A percentile compares a stretch with the other conserved stretches of the same genome.
These are phyloP conservation scores for Triticum turgidum DNA, from an alignment of 176 grass and related monocot species.

Conservation along the genomic window DNA sequence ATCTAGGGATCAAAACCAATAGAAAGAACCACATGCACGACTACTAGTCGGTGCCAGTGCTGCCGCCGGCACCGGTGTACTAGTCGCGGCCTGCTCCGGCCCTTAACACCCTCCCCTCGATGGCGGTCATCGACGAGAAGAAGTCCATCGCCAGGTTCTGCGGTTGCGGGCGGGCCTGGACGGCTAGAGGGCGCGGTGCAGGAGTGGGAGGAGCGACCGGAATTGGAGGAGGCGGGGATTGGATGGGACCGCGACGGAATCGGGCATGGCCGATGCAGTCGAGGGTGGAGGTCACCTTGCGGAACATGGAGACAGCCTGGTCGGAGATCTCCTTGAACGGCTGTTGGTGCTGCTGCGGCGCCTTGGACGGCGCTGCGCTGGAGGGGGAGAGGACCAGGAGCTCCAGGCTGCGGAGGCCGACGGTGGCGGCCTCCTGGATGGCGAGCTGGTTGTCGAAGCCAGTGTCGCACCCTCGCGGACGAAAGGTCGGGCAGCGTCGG, in stretches of 20 bases:
- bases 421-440: constrained; percentile 72
- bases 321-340: constrained; percentile 79
- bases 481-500: background rate
- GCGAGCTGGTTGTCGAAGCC: constrained; percentile 50
- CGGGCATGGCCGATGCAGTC: constrained; percentile 91
- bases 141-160: too few species aligned
- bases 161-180: too few species aligned
- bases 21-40: too few species aligned
- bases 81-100: too few species aligned
- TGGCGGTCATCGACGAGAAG: too few species aligned
- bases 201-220: background rate
- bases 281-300: constrained; percentile 80
- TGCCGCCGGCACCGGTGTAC: too few species aligned
- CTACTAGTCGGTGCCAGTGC: too few species aligned
- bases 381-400: constrained; percentile 61
- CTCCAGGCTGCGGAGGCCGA: constrained; percentile 65
- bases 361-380: constrained; percentile 19
- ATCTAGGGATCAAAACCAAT: too few species aligned
- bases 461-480: background rate
- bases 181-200: background rate
- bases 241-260: constrained; percentile 63
- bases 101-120: too few species aligned
- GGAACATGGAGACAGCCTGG: constrained; percentile 78
- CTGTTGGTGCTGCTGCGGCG: background rate
- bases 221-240: background rate